Percentiles rank a stretch among this genome's conserved stretches.
These are phyloP conservation scores for Pseudophaeomoniella oleicola DNA, from an alignment of 2,329 filamentous ascomycete genomes.

Conservation along the genomic window DNA sequence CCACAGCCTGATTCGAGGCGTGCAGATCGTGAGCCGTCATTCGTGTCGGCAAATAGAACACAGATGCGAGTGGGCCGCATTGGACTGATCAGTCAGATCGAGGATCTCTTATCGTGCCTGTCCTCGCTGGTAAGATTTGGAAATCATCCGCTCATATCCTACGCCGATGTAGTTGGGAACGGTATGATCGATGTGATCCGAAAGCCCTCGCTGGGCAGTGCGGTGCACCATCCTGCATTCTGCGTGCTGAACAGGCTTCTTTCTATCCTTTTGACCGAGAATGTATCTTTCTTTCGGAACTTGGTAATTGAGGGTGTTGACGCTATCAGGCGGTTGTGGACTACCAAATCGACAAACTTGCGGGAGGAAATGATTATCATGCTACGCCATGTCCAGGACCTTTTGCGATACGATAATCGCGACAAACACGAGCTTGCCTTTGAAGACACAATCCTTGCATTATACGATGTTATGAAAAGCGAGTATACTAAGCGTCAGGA, in stretches of 20 bases:
- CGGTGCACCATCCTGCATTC: constrained; percentile 57
- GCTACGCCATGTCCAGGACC: constrained; percentile 51
- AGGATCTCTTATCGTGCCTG: neutral
- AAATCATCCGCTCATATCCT: constrained; percentile 9
- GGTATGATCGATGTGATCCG: constrained; percentile 5
- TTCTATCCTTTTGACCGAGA: constrained; percentile 51
- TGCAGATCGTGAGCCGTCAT: neutral
- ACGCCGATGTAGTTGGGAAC: constrained; percentile 6
- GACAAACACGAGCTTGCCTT: constrained; percentile 20
- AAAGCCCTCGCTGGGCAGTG: constrained; percentile 2
- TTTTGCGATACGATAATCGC: constrained; percentile 32
- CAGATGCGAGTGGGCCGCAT: no score
- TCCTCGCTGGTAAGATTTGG: neutral
- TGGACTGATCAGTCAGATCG: no score
- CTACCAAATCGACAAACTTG: constrained; percentile 49
- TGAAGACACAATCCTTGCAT: constrained; percentile 41
- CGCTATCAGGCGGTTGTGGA: constrained; percentile 63
- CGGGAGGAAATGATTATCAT: constrained; percentile 66
- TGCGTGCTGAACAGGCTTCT: constrained; percentile 60
- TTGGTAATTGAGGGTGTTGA: constrained; percentile 51
- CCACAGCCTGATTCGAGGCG: neutral
- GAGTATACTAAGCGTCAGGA: constrained; percentile 65
- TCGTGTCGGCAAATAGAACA: neutral
- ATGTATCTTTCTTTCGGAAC: constrained; percentile 45
- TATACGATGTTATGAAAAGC: constrained; percentile 55